Base-by-base conservation (phyloP, 768 basidiomycete genomes). In the Rubroboletus satanas region DNA sequence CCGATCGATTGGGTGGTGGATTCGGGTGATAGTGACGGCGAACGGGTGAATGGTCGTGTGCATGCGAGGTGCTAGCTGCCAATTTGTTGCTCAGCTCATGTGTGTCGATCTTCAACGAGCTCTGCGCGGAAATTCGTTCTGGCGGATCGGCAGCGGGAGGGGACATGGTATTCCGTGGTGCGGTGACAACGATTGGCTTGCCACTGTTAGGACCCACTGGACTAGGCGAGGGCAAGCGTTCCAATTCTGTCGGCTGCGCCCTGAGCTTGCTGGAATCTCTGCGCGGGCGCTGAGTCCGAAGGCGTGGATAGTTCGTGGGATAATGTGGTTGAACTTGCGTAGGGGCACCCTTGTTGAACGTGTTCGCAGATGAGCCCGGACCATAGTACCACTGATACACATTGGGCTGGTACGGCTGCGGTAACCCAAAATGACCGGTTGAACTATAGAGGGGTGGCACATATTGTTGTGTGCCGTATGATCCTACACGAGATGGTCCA, bases 1-100 rank as follows among this genome's bases (percentile, higher is more conserved):
- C 90, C 7, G 90, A 91, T 14, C 91, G 82, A 50, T 88, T 78
- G 11, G 83, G 73, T 12, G 88, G 87, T 1, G 85, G 81, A 53
- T 83, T 86, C 2, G 87, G 87, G 58, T 89, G 88, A 61, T 85
- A 88, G 21, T 78, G 63, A 9, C 80, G 78, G 39, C 85, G 83
- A 26, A 73, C 64, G 5, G 71, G 33, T 0, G 72, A 69, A 31
- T 61, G 73, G 15, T 75, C 73, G 21, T 46, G 28, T 35, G 59
- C 15, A 35, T 43, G 60, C 2, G 61, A 43, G 0, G 52, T 31
- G 18, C 32, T 18, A 11, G 43, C 35, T 50, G 57, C 56, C 7
- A 29, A 36, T 17, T 39, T 53, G 29, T 29, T 17, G 12, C 39
- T 26, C 9, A 14, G 49, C 17, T 54, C 37, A 29, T 23, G 48